Evolutionary conservation across 176 grass and related monocot genomes (phyloP).

Genomic region (Triticum urartu): DNA sequence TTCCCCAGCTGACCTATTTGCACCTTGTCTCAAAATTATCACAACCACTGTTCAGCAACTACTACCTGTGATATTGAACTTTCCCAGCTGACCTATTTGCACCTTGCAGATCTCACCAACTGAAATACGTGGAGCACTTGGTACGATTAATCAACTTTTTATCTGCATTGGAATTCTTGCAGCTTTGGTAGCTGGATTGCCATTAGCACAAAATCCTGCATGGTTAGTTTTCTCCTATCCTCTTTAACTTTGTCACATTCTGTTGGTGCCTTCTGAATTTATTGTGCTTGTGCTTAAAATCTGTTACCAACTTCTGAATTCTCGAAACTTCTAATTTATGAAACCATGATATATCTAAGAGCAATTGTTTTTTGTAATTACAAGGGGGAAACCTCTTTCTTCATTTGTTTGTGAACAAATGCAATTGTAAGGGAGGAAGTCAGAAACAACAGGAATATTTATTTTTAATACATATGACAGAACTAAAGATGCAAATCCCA

Average conservation of each 20-base stretch:
- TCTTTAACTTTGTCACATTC: constrained; percentile 1
- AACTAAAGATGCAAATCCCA: not conserved
- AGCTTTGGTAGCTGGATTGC: constrained; percentile 94
- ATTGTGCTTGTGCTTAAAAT: not conserved
- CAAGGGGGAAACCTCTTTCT: not conserved
- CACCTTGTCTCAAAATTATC: constrained; percentile 26
- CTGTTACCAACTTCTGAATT: constrained; percentile 19
- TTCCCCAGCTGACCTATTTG: constrained; percentile 28
- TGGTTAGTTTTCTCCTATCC: constrained; percentile 60
- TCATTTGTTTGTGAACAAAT: not conserved
- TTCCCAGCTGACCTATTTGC: constrained; percentile 27
- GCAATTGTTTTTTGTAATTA: not conserved
- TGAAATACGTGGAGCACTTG: constrained; percentile 99
- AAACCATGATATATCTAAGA: not conserved
- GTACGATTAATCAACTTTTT: constrained; percentile 96
- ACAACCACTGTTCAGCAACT: constrained; percentile 28
- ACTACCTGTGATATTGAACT: not conserved
- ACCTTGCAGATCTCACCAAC: constrained; percentile 88
- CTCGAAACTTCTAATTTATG: not conserved
- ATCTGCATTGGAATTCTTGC: constrained; percentile 96
- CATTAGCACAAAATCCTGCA: constrained; percentile 80
- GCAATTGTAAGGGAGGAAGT: not conserved
- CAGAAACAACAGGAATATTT: not conserved
- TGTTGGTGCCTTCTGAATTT: not conserved
- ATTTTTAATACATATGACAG: not conserved